A percentile compares a stretch with the other conserved stretches of the same genome.
Evolutionary conservation across 352 stramenopile genomes (phyloP).

Genomic region (Phytopythium delawarense): DNA sequence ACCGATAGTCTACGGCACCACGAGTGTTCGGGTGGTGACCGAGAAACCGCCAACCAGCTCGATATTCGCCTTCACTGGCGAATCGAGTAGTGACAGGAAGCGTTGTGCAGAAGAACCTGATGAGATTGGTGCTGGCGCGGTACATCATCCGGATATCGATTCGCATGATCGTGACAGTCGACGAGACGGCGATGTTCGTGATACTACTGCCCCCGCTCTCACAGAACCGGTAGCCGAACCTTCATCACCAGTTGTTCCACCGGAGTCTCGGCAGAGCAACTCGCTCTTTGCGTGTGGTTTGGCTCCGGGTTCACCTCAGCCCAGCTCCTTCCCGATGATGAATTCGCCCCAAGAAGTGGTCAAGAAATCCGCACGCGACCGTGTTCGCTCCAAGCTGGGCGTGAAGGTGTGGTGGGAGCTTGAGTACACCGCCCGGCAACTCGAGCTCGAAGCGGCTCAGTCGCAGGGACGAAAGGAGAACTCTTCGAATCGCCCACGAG

Average conservation of each 20-base stretch:
- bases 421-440: slow-evolving; percentile 37
- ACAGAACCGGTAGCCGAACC: not conserved
- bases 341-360: not conserved
- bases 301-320: not conserved
- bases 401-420: slow-evolving; percentile 66
- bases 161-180: not conserved
- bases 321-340: too few relatives aligned
- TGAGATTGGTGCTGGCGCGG: too few relatives aligned
- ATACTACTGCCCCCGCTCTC: too few relatives aligned
- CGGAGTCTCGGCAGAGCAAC: not conserved
- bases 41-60: not conserved
- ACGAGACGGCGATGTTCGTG: not conserved
- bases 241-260: not conserved
- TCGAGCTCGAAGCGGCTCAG: slow-evolving; percentile 21
- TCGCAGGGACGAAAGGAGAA: not conserved
- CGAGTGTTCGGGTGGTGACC: not conserved
- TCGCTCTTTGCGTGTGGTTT: not conserved
- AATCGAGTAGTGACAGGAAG: not conserved
- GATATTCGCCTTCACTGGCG: not conserved
- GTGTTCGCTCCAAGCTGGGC: slow-evolving; percentile 34
- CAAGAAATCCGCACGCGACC: slow-evolving; percentile 4
- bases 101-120: not conserved
- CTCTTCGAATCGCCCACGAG: not conserved
- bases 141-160: not conserved
- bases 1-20: too few relatives aligned